A percentile compares a stretch with the other conserved stretches of the same genome.
These are phyloP conservation scores for Diaporthe sp. DNA, from an alignment of 2,329 filamentous ascomycete species.

Conservation along the genomic window DNA sequence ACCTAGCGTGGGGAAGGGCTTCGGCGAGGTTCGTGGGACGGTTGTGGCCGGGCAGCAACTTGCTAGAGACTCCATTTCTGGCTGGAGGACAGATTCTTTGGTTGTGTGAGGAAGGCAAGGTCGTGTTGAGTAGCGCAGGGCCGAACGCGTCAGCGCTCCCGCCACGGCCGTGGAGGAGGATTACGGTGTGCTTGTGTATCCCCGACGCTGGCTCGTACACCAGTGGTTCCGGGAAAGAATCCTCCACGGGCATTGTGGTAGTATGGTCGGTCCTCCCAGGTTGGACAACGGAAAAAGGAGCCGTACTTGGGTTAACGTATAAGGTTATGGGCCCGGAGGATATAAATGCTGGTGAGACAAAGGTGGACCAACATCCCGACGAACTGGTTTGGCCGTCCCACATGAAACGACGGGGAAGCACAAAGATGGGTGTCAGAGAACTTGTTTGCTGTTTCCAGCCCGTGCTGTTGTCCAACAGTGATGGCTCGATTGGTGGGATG, in stretches of 20 bases:
- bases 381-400: not conserved
- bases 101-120: conserved; percentile 35
- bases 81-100: too few species aligned
- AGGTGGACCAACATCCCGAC: not conserved
- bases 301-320: not conserved
- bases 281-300: not conserved
- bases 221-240: conserved; percentile 39
- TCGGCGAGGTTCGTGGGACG: conserved; percentile 45
- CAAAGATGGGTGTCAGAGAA: not conserved
- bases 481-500: not conserved
- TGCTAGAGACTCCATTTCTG: not conserved
- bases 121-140: conserved; percentile 52
- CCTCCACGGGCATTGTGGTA: conserved; percentile 25
- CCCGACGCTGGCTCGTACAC: conserved; percentile 38
- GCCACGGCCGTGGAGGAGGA: conserved; percentile 65
- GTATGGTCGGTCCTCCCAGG: not conserved
- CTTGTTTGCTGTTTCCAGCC: not conserved
- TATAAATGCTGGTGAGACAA: not conserved
- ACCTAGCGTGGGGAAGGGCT: conserved; percentile 57
- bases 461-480: not conserved
- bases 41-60: too few species aligned
- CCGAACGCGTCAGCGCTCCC: conserved; percentile 56
- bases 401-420: not conserved
- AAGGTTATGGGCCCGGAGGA: not conserved
- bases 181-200: conserved; percentile 57